Conservation (phyloP, 2,329 filamentous ascomycete species). For the Cladosporium sp. region DNA sequence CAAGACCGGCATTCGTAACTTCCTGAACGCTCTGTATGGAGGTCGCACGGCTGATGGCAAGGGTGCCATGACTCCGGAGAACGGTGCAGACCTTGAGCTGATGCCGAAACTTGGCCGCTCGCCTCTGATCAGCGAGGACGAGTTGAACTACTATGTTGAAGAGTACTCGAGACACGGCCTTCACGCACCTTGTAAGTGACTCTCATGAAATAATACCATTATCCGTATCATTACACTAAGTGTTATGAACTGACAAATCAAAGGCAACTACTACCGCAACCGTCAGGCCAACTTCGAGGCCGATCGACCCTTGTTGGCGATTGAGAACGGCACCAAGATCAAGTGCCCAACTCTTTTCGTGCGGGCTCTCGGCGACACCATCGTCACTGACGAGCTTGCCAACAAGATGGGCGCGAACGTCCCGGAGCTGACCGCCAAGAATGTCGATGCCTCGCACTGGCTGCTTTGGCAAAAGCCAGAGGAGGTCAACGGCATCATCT, state of each 20-base stretch:
- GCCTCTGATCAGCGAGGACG: neutral
- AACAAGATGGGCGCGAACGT: conserved; percentile 69
- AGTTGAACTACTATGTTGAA: conserved; percentile 5
- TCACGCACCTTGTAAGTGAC: conserved; percentile 12
- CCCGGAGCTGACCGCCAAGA: conserved; percentile 61
- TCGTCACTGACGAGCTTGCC: conserved; percentile 71
- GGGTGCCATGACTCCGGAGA: conserved; percentile 56
- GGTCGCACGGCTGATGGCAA: conserved; percentile 60
- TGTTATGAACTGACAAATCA: conserved; percentile 63
- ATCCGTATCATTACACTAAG: neutral
- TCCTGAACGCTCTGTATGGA: conserved; percentile 72
- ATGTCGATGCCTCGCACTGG: conserved; percentile 78
- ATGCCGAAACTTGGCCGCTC: conserved; percentile 16
- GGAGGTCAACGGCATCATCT: conserved; percentile 69
- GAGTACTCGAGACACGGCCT: conserved; percentile 11
- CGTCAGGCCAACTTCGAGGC: conserved; percentile 73
- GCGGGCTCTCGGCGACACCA: conserved; percentile 67
- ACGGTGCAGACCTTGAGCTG: conserved; percentile 63
- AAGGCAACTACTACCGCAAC: conserved; percentile 77
- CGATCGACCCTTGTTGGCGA: conserved; percentile 51
- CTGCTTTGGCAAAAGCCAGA: conserved; percentile 71
- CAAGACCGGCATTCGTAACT: conserved; percentile 63
- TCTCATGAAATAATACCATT: neutral
- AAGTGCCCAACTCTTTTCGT: conserved; percentile 68
- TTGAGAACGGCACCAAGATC: conserved; percentile 25